phyloP scores from a whole-genome alignment of 768 basidiomycete genomes.

The Cantharellus cinnabarinus region DNA sequence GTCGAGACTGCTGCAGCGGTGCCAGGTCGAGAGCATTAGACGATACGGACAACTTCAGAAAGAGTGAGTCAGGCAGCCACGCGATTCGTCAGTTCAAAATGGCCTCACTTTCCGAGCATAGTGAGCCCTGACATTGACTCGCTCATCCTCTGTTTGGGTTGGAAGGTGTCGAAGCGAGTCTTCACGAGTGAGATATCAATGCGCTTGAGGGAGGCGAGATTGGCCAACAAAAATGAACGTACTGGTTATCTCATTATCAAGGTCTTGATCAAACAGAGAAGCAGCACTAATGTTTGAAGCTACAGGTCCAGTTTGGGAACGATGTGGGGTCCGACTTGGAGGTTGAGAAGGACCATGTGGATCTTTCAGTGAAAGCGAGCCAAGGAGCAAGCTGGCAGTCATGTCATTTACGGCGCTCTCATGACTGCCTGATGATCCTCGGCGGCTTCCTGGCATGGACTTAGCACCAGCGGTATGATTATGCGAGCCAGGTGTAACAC shows the following conservation, averaged over 20 bases:
- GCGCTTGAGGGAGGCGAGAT: neutral
- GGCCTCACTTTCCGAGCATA: slow-evolving; percentile 40
- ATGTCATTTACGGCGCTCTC: slow-evolving; percentile 36
- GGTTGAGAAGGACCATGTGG: slow-evolving; percentile 11
- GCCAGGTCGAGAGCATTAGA: slow-evolving; percentile 89
- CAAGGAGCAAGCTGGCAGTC: neutral
- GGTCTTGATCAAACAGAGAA: slow-evolving; percentile 78
- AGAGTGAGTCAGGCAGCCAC: slow-evolving; percentile 3
- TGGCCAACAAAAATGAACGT: neutral
- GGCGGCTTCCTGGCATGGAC: slow-evolving; percentile 83
- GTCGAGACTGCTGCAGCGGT: slow-evolving; percentile 36
- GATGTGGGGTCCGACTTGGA: neutral
- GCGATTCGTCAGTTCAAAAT: slow-evolving; percentile 8
- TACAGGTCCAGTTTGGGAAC: neutral
- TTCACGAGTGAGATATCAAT: slow-evolving; percentile 14
- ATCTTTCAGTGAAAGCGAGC: slow-evolving; percentile 32
- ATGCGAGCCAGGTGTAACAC: slow-evolving; percentile 21
- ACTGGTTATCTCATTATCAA: slow-evolving; percentile 93
- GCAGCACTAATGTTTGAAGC: neutral
- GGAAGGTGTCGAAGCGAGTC: slow-evolving; percentile 78
- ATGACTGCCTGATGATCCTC: slow-evolving; percentile 71
- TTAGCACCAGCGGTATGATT: slow-evolving; percentile 42
- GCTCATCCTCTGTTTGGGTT: slow-evolving; percentile 82
- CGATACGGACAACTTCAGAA: slow-evolving; percentile 49
- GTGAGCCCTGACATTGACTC: slow-evolving; percentile 22